Evolutionary conservation across 768 basidiomycete genomes (phyloP).

Genomic region (Rhizopogon vinicolor): DNA sequence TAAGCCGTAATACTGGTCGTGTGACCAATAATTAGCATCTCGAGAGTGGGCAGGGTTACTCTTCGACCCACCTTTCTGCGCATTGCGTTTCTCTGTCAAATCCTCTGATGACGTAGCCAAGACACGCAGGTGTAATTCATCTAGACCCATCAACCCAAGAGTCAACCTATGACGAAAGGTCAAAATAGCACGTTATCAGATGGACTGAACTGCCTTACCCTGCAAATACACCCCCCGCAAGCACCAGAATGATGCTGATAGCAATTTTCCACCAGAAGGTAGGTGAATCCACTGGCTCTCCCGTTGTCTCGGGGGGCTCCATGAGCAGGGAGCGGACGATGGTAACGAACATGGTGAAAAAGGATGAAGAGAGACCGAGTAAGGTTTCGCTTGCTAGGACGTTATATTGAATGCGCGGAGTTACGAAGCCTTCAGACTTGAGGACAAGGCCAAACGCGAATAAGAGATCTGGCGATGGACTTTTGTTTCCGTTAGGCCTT

Average conservation of each 20-base stretch:
- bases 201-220: slow-evolving; percentile 50
- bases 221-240: slow-evolving; percentile 88
- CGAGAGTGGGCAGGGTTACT: background rate
- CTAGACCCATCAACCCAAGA: slow-evolving; percentile 90
- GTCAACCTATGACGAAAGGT: slow-evolving; percentile 54
- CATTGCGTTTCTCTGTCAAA: slow-evolving; percentile 59
- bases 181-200: background rate
- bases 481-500: no score
- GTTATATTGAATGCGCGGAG: background rate
- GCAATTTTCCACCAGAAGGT: slow-evolving; percentile 74
- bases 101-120: slow-evolving; percentile 81
- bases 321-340: slow-evolving; percentile 1
- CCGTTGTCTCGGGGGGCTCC: slow-evolving; percentile 1
- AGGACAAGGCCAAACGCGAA: background rate
- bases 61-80: slow-evolving; percentile 52
- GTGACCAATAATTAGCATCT: slow-evolving; percentile 3
- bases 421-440: background rate
- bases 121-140: slow-evolving; percentile 87
- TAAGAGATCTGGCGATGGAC: no score
- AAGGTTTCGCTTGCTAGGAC: background rate
- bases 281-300: slow-evolving; percentile 42
- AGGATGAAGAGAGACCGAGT: background rate
- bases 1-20: slow-evolving; percentile 43
- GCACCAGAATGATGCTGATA: slow-evolving; percentile 64
- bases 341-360: slow-evolving; percentile 11